Percentiles rank a stretch among this genome's conserved stretches.
Evolutionary conservation across 192 early-diverging fungal genomes (phyloP).

Genomic region (Gonapodya prolifera): DNA sequence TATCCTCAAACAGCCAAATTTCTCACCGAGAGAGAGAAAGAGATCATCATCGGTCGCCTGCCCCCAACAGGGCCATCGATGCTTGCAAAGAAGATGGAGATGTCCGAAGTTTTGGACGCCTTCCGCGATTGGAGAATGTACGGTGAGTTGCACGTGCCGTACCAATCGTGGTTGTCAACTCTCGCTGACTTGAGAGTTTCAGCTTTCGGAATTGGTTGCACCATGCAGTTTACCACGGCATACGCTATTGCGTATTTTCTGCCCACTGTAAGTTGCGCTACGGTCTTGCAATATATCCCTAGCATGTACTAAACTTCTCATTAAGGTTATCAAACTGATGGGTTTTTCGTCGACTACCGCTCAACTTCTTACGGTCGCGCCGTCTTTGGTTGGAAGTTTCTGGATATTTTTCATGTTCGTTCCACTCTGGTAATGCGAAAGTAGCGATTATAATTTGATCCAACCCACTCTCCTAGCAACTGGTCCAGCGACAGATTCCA

Average conservation of each 20-base stretch:
- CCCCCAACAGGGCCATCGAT: not conserved
- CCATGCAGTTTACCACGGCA: not conserved
- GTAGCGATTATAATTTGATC: not conserved
- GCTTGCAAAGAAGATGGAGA: not conserved
- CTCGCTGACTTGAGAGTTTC: not conserved
- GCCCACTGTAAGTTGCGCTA: not conserved
- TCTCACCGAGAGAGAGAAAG: constrained; percentile 36
- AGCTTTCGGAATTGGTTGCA: not conserved
- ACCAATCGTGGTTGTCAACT: not conserved
- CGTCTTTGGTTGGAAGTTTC: not conserved
- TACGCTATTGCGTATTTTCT: not conserved
- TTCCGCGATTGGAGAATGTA: not conserved
- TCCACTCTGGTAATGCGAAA: not conserved
- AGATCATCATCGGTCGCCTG: constrained; percentile 34
- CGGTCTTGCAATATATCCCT: not conserved
- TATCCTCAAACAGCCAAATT: constrained; percentile 17
- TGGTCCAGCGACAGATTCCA: not conserved
- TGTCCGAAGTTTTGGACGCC: constrained; percentile 19
- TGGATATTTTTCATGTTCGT: not conserved
- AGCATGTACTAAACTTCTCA: not conserved
- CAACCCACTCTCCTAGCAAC: not conserved
- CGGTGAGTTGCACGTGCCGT: not conserved
- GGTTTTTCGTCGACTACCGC: not conserved
- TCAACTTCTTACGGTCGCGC: not conserved
- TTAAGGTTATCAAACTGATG: not conserved